Evolutionary conservation across 768 basidiomycete species (phyloP).

Genomic region (Solioccasus polychromus): DNA sequence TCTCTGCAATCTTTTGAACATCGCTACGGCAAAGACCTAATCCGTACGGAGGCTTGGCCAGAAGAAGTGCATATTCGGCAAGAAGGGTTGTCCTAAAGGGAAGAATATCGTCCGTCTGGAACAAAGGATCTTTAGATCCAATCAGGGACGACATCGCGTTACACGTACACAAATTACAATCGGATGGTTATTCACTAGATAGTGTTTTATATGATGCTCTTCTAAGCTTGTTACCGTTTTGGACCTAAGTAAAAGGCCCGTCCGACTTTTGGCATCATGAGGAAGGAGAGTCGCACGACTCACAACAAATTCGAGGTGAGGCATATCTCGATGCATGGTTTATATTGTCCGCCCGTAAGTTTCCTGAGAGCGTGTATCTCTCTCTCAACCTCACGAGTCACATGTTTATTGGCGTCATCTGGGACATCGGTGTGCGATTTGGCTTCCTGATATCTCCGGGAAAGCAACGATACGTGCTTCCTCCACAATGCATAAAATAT

Average conservation of each 20-base stretch:
- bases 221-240: slow-evolving; percentile 66
- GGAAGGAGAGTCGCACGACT: slow-evolving; percentile 23
- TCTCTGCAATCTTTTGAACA: slow-evolving; percentile 52
- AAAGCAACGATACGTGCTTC: slow-evolving; percentile 22
- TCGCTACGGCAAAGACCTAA: slow-evolving; percentile 63
- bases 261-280: not conserved
- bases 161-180: slow-evolving; percentile 69
- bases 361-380: slow-evolving; percentile 21
- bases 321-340: slow-evolving; percentile 75
- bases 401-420: slow-evolving; percentile 15
- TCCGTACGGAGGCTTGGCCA: slow-evolving; percentile 69
- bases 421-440: slow-evolving; percentile 6
- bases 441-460: slow-evolving; percentile 16
- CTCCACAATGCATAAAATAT: slow-evolving; percentile 23
- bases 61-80: slow-evolving; percentile 76
- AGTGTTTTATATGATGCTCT: slow-evolving; percentile 69
- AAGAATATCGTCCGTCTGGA: slow-evolving; percentile 83
- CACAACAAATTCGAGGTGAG: slow-evolving; percentile 76
- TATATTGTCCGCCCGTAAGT: slow-evolving; percentile 31
- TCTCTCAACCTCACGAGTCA: slow-evolving; percentile 18
- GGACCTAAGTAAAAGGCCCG: slow-evolving; percentile 42
- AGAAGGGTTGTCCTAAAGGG: slow-evolving; percentile 72
- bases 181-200: slow-evolving; percentile 62
- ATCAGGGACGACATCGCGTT: not conserved
- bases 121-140: not conserved